Evolutionary conservation across 306 rosid species (phyloP), one percentile per base, ranked within the genome.

Genomic region (Hippophae tibetana): DNA sequence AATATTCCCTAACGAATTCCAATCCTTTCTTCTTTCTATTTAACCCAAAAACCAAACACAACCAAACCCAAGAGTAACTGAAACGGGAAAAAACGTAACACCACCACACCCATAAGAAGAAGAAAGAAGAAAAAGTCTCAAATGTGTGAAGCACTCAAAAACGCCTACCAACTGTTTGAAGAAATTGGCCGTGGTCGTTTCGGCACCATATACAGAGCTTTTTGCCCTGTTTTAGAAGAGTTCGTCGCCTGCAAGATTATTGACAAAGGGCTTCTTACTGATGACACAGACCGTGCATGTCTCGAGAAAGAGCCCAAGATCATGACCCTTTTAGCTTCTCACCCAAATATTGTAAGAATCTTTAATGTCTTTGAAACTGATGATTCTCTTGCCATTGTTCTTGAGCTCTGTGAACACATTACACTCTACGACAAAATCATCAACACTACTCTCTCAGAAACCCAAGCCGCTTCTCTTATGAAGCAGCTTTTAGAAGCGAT

Each of bases 151-250:
- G 74, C 75, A 40, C 61, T 76, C 54, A 74, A 63, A 43, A 66
- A 56, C n/a, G 62, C 77, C n/a, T 89, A 86, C 84, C 72, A 82
- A 63, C 43, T 76, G 41, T 43, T 71, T 12, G 84, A 89, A 31
- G 95, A 86, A 60, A 76, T 89, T 42, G 97, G 97, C 5, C 82
- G 92, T 2, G 97, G 95, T 6, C 64, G 77, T 3, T 86, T 89
- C 75, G 95, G 87, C 62, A 84, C 74, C 23, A 81, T 89, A 9
- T 70, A 61, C 51, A 86, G 89, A 7, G 89, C 87, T 50, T 76
- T 69, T 53, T 57, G 85, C 65, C 70, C 69, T 0, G 8, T 12
- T 9, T 50, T 77, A 5, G 42, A 65, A 52, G 62, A 76, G 10
- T 64, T 65, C 74, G 66, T 73, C 64, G 95, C 97, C 65, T 55